Evolutionary conservation across 352 stramenopile species (phyloP).

Genomic region (Phytophthora kernoviae): DNA sequence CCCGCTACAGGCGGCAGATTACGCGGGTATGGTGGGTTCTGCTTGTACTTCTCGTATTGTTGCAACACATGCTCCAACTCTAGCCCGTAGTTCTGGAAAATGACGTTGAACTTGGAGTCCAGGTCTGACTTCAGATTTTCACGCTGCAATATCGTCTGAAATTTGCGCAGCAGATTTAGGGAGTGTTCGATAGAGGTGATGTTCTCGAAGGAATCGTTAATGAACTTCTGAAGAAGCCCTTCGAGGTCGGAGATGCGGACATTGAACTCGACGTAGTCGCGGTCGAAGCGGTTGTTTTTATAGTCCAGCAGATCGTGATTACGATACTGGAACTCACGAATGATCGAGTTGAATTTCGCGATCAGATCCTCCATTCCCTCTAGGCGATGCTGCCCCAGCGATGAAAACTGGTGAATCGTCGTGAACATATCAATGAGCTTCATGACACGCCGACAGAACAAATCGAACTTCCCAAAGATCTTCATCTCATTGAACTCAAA

Average conservation of each 20-base stretch:
- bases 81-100: constrained; percentile 99
- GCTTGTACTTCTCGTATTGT: constrained; percentile 99
- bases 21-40: constrained; percentile 95
- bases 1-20: constrained; percentile 97
- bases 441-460: constrained; percentile 97
- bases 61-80: constrained; percentile 98
- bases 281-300: constrained; percentile 98
- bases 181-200: constrained; percentile 98
- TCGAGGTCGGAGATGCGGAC: constrained; percentile 97
- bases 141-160: constrained; percentile 97
- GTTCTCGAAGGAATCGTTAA: constrained; percentile 99
- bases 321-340: constrained; percentile 97
- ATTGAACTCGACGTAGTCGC: constrained; percentile 97
- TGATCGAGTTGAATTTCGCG: constrained; percentile 95
- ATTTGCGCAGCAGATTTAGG: constrained; percentile 96
- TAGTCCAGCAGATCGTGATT: constrained; percentile 98
- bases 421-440: constrained; percentile 99
- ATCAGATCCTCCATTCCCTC: constrained; percentile 93
- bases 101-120: constrained; percentile 99
- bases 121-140: constrained; percentile 98
- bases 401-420: constrained; percentile 97
- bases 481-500: constrained; percentile 99
- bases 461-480: constrained; percentile 99
- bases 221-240: constrained; percentile 97
- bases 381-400: constrained; percentile 91